These are phyloP conservation scores for Sugiyamaella chiloensis DNA, from an alignment of 805 yeast genomes.

Conservation along the genomic window DNA sequence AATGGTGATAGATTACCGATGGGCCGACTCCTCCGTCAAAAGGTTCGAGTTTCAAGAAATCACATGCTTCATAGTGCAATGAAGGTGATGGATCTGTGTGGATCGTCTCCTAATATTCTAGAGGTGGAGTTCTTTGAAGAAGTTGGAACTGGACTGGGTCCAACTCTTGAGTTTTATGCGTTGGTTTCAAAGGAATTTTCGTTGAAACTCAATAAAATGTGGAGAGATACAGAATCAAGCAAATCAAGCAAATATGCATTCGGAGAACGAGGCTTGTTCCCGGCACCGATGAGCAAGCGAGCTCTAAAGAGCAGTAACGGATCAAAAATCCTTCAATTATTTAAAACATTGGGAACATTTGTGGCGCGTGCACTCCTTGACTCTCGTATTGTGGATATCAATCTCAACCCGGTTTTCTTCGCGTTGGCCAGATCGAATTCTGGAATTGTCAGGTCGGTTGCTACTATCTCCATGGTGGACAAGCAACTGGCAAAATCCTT, in stretches of 20 bases:
- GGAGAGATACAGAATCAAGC: constrained; percentile 52
- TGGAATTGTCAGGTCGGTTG: constrained; percentile 31
- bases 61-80: constrained; percentile 72
- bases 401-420: constrained; percentile 70
- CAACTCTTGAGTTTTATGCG: constrained; percentile 90
- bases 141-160: constrained; percentile 96
- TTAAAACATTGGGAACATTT: constrained; percentile 72
- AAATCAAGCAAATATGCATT: constrained; percentile 37
- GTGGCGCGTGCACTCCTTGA: constrained; percentile 85
- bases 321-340: constrained; percentile 47
- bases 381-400: constrained; percentile 81
- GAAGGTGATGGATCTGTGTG: constrained; percentile 72
- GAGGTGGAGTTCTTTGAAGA: constrained; percentile 89
- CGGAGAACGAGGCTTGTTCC: constrained; percentile 62
- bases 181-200: constrained; percentile 73
- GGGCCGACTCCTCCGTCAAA: constrained; percentile 77
- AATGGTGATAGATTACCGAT: constrained; percentile 32
- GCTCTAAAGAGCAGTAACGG: constrained; percentile 36
- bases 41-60: constrained; percentile 70
- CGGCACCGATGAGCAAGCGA: constrained; percentile 50
- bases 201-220: constrained; percentile 52
- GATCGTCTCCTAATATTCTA: constrained; percentile 71
- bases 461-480: constrained; percentile 53
- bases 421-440: constrained; percentile 37
- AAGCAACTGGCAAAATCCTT: constrained; percentile 56